Conservation (phyloP, 345 rosid genomes). For the Euphorbia peplus region DNA sequence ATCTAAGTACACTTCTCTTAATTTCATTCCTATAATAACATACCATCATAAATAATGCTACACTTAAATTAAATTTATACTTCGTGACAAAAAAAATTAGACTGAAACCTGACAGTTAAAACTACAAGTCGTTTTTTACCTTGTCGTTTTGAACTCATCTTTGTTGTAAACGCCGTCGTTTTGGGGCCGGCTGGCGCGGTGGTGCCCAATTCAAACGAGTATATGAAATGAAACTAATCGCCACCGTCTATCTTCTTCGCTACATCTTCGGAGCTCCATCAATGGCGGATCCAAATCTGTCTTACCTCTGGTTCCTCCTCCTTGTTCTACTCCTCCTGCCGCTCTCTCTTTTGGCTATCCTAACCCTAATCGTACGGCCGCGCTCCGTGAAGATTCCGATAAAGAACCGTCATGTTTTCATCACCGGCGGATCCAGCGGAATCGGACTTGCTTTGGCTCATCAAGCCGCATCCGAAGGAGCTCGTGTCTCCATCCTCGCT, state of each 20-base stretch:
- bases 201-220: not conserved
- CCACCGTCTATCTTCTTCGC: constrained; percentile 4
- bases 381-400: constrained; percentile 56
- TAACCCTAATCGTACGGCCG: constrained; percentile 53
- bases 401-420: constrained; percentile 72
- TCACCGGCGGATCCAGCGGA: constrained; percentile 92
- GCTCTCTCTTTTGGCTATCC: constrained; percentile 37
- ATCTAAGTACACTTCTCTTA: too few relatives aligned
- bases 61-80: too few relatives aligned
- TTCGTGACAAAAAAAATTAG: too few relatives aligned
- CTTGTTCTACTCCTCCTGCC: constrained; percentile 31
- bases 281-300: constrained; percentile 32
- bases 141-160: too few relatives aligned
- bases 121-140: too few relatives aligned
- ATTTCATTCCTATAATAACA: too few relatives aligned
- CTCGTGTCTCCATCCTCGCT: constrained; percentile 73
- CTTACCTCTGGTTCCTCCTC: constrained; percentile 32
- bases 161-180: too few relatives aligned
- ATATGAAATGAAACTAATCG: not conserved
- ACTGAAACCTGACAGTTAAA: too few relatives aligned
- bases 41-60: too few relatives aligned
- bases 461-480: constrained; percentile 65
- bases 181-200: not conserved
- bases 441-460: constrained; percentile 79
- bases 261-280: constrained; percentile 1